Evolutionary conservation across 148 eudicot species (phyloP), one percentile per base, ranked within the genome.

Genomic region (Agrostemma githago): DNA sequence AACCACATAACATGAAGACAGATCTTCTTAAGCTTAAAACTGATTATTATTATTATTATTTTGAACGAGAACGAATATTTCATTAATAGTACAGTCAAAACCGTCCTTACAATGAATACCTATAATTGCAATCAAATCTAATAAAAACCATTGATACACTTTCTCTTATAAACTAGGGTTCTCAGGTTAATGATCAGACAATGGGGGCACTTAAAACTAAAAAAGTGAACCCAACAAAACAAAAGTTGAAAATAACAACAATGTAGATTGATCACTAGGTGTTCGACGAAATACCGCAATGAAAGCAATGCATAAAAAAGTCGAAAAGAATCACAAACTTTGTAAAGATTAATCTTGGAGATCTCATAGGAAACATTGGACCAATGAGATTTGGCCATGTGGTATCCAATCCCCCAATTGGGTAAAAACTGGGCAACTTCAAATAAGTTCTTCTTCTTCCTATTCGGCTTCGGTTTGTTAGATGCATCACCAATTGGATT

Each of bases 361-460:
- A 94, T 94, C 76, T 91, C 82, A 77, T 95, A 95, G 1, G 97
- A 82, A 26, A 95, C 93, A 48, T 82, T 85, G 46, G 81, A 54
- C 97, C 97, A 92, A 76, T 95, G 97, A 7, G 86, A 60, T 75
- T 92, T 95, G 1, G 97, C 96, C 97, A 95, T 77, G 79, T 92
- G 97, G 75, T 84, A 92, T 0, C 99, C 99, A 44, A 92, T 4
- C 10, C 99, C 99, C 97, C 99, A 95, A 26, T 92, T 92, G 66
- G 99, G 99, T 3, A 95, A 74, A 79, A 84, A 90, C 75, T 88
- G 88, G 17, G 87, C 93, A 14, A 92, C 91, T 84, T 95, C 99
- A 79, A 95, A 85, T 0, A 95, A 80, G 60, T 92, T 95, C 85
- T 95, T 95, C 85, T 88, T 95, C 86, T 92, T 87, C 85, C 86